Evolutionary conservation across 2,329 filamentous ascomycete genomes (phyloP), one percentile per base, ranked within the genome.

Genomic region (Setomelanomma holmii): DNA sequence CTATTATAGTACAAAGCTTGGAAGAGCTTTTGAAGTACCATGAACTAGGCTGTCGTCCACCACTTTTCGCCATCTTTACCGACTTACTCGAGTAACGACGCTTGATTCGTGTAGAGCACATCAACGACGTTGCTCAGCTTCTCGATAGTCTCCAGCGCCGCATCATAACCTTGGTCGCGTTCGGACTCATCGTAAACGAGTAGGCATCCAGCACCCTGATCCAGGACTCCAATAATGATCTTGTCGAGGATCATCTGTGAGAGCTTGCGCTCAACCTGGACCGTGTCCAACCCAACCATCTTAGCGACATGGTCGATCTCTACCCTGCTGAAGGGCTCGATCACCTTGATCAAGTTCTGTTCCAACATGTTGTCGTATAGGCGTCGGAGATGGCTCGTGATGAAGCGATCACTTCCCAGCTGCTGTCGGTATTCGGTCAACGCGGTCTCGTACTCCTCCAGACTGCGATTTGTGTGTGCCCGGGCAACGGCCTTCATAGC

Each of bases 161-260:
- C 89, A 75, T 98, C 95, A 73, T 99, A 99, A 27, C 90, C 89
- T 79, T 93, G 88, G 75, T 99, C 95, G 61, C 93, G 86, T 74
- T 96, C 89, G 12, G 90, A 91, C 84, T 99, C 95, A 71, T 99
- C 95, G 71, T 89, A 99, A 66, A 99, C 91, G 76, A 97, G 96
- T 74, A 99, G 83, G 76, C 96, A 98, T 34, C 93, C 93, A n/a
- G 92, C 91, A 43, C 95, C 95, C 78, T 99, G 95, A 75, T 99
- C 95, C 65, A 99, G 80, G 49, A 99, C 95, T 53, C 96, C 95
- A 64, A 97, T 91, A 72, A 99, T 98, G 69, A 98, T 91, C 83
- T 97, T 97, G 81, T 99, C 95, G 53, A 99, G 84, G 71, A 99
- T 99, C 96, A 99, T 99, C 83, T 99, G 96, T 40, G 91, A 96